Evolutionary conservation across 306 rosid species (phyloP), one percentile per base, ranked within the genome.

Genomic region (Prunus campanulata): DNA sequence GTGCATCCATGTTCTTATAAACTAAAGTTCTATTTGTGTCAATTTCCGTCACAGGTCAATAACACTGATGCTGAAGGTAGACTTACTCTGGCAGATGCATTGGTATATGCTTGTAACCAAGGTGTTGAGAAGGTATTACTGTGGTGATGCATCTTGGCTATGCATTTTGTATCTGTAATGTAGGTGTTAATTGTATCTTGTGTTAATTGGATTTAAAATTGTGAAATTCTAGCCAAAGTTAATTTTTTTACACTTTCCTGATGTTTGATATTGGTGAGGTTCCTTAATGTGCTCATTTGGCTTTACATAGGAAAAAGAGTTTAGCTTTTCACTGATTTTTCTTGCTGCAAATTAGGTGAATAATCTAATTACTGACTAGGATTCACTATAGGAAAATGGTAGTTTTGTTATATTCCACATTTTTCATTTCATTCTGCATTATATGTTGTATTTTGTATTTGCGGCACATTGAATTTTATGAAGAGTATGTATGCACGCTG

Each of bases 1-100:
- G 61, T 3, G 24, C 18, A 8, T 16, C 46, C 54, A 27, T 59
- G 50, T 61, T 25, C 60, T 66, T 39, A 47, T 67, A 44, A 71
- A 60, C 72, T 57, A 30, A 65, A 11, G 69, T 83, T 74, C n/a
- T 42, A 39, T 71, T 83, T 86, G 52, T 66, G 66, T 80, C 50
- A 78, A 81, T 70, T 25, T 69, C 75, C 61, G 55, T 15, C 68
- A 67, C 81, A 96, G 99, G 99, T 96, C 77, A 96, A 96, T 81
- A 96, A 96, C 91, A 96, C 98, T 18, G 99, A 96, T 87, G 99
- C 99, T 72, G 99, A 96, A 86, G 99, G 99, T 71, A 92, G 98
- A 80, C 97, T 96, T 80, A 96, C 99, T 62, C 87, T 96, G 68
- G 99, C 99, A 70, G 99, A 96, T 77, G 97, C 99, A 51, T 85